Base-by-base conservation (phyloP, 2,329 filamentous ascomycete genomes). In the Fusarium devonianum region DNA sequence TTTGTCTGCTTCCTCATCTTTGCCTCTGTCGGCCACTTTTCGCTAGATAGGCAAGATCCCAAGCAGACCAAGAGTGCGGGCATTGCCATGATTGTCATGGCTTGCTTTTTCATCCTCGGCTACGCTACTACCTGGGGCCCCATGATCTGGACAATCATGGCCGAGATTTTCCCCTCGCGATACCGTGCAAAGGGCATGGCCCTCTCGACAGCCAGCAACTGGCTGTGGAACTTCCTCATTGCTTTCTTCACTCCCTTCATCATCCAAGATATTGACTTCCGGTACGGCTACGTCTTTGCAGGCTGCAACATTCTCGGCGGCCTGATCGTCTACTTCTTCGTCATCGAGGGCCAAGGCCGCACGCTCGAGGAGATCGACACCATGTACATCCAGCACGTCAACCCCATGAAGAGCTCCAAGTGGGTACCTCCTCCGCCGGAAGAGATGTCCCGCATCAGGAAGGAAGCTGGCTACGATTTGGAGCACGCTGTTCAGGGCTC, bases 241-340 rank as follows among this genome's bases (percentile, higher is more conserved):
- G 83, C 83, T 0, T 92, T 92, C 75, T 90, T 91, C 75, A 91
- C 89, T 0, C 87, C 89, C 0, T 92, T 91, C 71, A 92, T 92
- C 66, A 88, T 85, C 0, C 74, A 77, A 0, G 81, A 81, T 4
- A 92, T 92, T 44, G 82, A 87, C 59, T 92, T 87, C 70, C 78
- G 78, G 2, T 90, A 89, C 63, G 89, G 89, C 2, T 89, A 90
- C 56, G 84, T 92, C 21, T 92, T 92, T 69, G 88, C 87, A 0
- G 86, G 78, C 0, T 90, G 87, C 66, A 88, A 89, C 61, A 73
- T 89, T 13, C 75, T 82, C 0, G 87, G 81, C 0, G 81, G 83
- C 0, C 56, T 84, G 0, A 70, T 91, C 10, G 86, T 92, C 21
- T 92, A 87, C 75, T 89, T 92, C 72, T 91, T 91, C 69, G 81